Percentiles rank a stretch among this genome's conserved stretches.
Conservation (phyloP, 495 filamentous ascomycete species). For the Lophiotrema nucula region DNA sequence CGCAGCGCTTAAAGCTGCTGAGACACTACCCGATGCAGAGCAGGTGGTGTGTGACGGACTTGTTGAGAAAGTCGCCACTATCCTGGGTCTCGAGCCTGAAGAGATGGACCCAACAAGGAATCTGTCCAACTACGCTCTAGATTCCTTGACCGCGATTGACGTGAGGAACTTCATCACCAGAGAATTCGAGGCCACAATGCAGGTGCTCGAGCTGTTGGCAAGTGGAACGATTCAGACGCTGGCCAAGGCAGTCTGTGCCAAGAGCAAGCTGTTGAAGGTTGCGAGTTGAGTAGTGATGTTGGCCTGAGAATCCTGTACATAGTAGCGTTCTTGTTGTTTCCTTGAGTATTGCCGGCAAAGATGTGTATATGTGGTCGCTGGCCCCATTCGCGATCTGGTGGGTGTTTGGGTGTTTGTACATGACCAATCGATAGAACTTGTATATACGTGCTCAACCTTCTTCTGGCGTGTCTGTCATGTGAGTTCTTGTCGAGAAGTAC, state of each 20-base stretch:
- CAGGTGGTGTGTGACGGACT: slow-evolving; percentile 2
- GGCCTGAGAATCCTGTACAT: too few species aligned
- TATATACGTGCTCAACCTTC: too few species aligned
- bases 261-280: slow-evolving; percentile 1
- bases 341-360: too few species aligned
- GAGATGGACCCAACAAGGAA: neutral
- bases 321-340: too few species aligned
- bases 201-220: slow-evolving; percentile 3
- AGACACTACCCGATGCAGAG: neutral
- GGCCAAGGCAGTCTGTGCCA: neutral
- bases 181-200: slow-evolving; percentile 1
- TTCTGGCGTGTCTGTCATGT: too few species aligned
- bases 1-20: slow-evolving; percentile 1
- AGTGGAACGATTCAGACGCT: slow-evolving; percentile 1
- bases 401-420: too few species aligned
- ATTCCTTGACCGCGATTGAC: slow-evolving; percentile 7
- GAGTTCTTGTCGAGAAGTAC: too few species aligned
- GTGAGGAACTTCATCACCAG: slow-evolving; percentile 12
- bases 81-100: neutral
- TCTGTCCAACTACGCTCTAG: neutral
- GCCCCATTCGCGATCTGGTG: too few species aligned
- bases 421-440: too few species aligned
- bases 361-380: too few species aligned
- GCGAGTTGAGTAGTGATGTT: neutral
- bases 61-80: neutral